Evolutionary conservation across 2,329 filamentous ascomycete genomes (phyloP).

Genomic region (Paraphaeosphaeria sporulosa): DNA sequence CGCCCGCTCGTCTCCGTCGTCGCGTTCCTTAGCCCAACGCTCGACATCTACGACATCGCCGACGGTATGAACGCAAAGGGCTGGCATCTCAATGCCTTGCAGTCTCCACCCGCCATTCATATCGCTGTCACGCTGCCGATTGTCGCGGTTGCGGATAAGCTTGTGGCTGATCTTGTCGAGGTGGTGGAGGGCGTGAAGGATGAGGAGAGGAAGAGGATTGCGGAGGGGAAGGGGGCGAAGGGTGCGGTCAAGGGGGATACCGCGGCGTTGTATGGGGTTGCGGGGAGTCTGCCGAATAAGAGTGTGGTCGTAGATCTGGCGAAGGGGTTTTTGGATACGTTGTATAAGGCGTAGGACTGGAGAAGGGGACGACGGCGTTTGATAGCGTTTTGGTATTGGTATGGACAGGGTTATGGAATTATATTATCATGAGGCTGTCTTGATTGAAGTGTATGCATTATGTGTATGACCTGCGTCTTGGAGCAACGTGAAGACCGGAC

Average conservation of each 20-base stretch:
- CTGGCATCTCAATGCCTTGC: conserved; percentile 96
- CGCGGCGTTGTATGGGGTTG: conserved; percentile 91
- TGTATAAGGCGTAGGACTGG: conserved; percentile 77
- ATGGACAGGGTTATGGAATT: not conserved
- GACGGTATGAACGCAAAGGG: conserved; percentile 84
- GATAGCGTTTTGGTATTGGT: conserved; percentile 3
- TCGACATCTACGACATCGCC: conserved; percentile 93
- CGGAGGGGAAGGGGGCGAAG: conserved; percentile 70
- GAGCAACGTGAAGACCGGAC: too few species aligned
- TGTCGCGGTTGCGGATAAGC: conserved; percentile 77
- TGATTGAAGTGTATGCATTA: not conserved
- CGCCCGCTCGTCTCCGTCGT: conserved; percentile 89
- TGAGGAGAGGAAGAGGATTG: conserved; percentile 76
- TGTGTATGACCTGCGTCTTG: too few species aligned
- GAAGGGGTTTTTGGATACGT: conserved; percentile 86
- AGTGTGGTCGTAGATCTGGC: conserved; percentile 90
- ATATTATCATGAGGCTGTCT: not conserved
- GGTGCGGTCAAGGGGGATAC: conserved; percentile 74
- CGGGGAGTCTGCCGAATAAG: conserved; percentile 94
- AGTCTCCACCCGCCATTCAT: conserved; percentile 90
- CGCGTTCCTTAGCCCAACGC: conserved; percentile 81
- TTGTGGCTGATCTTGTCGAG: conserved; percentile 73
- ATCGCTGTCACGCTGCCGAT: conserved; percentile 92
- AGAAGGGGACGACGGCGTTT: not conserved
- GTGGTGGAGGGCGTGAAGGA: conserved; percentile 76